Conservation (phyloP, 2,329 filamentous ascomycete genomes). For the Pezicula rhizophila region DNA sequence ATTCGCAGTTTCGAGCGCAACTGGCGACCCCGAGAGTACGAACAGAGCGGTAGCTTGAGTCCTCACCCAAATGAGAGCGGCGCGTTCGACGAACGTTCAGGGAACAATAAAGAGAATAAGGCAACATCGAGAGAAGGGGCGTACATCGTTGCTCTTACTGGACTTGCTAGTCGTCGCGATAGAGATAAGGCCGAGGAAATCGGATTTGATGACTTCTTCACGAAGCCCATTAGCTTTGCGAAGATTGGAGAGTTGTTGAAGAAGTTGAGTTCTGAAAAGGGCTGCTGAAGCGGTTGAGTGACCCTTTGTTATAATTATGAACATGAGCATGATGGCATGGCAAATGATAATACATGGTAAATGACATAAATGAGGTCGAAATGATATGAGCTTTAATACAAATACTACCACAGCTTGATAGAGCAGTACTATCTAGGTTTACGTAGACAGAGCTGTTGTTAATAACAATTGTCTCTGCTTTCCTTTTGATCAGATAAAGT, state of each 20-base stretch:
- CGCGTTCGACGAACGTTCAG: slow-evolving; percentile 21
- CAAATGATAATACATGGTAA: no score
- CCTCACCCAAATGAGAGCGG: not conserved
- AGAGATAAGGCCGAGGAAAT: slow-evolving; percentile 42
- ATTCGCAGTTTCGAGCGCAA: slow-evolving; percentile 41
- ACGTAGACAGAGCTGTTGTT: no score
- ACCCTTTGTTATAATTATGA: no score
- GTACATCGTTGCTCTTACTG: slow-evolving; percentile 46
- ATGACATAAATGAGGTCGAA: no score
- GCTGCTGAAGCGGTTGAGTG: no score
- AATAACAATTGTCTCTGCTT: no score
- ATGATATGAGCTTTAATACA: no score
- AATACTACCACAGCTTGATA: no score
- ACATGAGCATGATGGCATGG: no score
- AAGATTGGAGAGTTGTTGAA: slow-evolving; percentile 15
- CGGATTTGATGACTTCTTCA: slow-evolving; percentile 49
- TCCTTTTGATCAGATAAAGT: no score
- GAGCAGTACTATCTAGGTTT: no score
- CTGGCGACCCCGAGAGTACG: not conserved
- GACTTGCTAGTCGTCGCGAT: slow-evolving; percentile 40
- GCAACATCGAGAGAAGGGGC: slow-evolving; percentile 14
- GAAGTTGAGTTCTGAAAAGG: slow-evolving; percentile 11
- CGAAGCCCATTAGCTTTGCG: slow-evolving; percentile 39
- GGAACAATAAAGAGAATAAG: slow-evolving; percentile 4
- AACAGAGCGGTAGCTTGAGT: not conserved